Evolutionary conservation across 805 yeast species (phyloP).

Genomic region (Saccharomyces kudriavzevii): DNA sequence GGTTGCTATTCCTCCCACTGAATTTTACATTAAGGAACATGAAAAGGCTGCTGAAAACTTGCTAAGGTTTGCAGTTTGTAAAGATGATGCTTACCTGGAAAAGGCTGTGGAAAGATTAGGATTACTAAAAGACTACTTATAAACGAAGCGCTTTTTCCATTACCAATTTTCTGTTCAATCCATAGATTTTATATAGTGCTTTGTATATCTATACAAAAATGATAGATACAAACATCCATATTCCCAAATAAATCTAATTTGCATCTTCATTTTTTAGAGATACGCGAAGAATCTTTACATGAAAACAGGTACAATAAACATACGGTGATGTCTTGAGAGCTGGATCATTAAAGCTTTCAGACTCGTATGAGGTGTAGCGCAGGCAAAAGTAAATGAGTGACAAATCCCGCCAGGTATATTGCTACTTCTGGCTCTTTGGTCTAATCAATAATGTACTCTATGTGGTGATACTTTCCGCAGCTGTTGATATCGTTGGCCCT

Average conservation of each 20-base stretch:
- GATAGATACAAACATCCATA: not conserved
- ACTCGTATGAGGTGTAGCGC: not conserved
- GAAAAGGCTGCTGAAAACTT: constrained; percentile 74
- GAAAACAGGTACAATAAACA: not conserved
- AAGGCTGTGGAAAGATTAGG: constrained; percentile 74
- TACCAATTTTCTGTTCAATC: not conserved
- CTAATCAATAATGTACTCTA: constrained; percentile 80
- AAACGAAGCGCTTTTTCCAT: constrained; percentile 3
- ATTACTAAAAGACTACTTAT: constrained; percentile 58
- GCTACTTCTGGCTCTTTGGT: constrained; percentile 75
- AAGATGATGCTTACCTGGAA: constrained; percentile 71
- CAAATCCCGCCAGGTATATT: constrained; percentile 26
- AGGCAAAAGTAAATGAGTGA: not conserved
- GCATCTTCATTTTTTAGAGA: too few species aligned
- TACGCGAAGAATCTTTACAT: not conserved
- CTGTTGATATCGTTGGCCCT: constrained; percentile 83
- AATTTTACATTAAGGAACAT: constrained; percentile 66
- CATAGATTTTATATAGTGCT: not conserved
- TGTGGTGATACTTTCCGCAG: constrained; percentile 87
- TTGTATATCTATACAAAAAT: not conserved
- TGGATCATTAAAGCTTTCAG: not conserved
- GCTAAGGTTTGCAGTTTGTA: constrained; percentile 92
- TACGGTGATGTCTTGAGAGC: not conserved
- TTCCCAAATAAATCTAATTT: too few species aligned
- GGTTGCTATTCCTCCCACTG: constrained; percentile 96